phyloP scores from a whole-genome alignment of 2,329 filamentous ascomycete genomes.

The Fusarium denticulatum region DNA sequence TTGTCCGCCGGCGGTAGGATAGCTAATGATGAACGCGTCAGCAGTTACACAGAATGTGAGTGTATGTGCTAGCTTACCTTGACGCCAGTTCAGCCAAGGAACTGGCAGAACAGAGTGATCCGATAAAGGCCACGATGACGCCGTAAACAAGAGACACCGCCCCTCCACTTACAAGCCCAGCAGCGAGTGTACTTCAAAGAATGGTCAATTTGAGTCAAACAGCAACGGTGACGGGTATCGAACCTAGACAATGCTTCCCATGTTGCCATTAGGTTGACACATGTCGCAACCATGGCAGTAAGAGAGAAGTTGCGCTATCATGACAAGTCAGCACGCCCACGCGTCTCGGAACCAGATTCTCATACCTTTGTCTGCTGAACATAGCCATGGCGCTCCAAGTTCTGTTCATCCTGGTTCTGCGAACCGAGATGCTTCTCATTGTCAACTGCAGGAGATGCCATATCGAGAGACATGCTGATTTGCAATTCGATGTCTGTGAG shows the following conservation, averaged over 20 bases:
- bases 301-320: slow-evolving; percentile 28
- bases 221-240: not conserved
- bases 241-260: slow-evolving; percentile 37
- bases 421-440: not conserved
- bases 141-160: slow-evolving; percentile 32
- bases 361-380: not conserved
- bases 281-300: slow-evolving; percentile 16
- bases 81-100: slow-evolving; percentile 34
- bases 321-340: not conserved
- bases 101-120: slow-evolving; percentile 30
- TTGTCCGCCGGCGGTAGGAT: slow-evolving; percentile 27
- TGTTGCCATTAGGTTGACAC: slow-evolving; percentile 28
- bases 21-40: not conserved
- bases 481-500: not conserved
- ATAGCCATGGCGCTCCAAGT: slow-evolving; percentile 1
- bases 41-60: not conserved
- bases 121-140: slow-evolving; percentile 7
- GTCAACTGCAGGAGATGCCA: not conserved
- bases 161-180: slow-evolving; percentile 25
- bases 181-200: slow-evolving; percentile 19
- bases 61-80: not conserved
- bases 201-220: not conserved
- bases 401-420: not conserved
- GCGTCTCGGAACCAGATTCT: not conserved
- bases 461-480: not conserved